Evolutionary conservation across 2,329 filamentous ascomycete genomes (phyloP), one percentile per base, ranked within the genome.

Genomic region (Fusarium globosum): DNA sequence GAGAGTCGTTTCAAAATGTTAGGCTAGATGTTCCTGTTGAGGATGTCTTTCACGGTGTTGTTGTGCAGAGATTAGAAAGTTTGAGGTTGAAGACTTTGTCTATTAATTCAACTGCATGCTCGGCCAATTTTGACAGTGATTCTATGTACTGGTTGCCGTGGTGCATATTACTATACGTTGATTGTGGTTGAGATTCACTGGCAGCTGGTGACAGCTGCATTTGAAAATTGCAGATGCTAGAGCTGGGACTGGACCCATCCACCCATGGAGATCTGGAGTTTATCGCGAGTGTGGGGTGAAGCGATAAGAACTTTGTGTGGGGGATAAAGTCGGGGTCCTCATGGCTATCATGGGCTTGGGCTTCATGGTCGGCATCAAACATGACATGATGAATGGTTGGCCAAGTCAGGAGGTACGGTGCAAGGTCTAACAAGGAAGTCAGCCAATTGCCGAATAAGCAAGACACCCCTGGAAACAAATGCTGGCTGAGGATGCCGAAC

Each of bases 221-320:
- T 38, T n/a, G 46, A 38, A 26, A 63, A 23, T 41, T 57, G 35
- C 39, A 58, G 36, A 53, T 51, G 51, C 65, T 46, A 51, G 35
- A 48, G 41, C 20, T 30, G 23, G 56, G 43, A 57, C 66, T 64
- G 65, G 53, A 57, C 70, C 67, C 36, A 57, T 71, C 36, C 18
- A 60, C 63, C 36, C 18, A 60, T 38, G 48, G 57, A 46, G 61
- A 74, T 74, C 67, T 69, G 59, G 67, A 67, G 68, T 66, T 55
- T 68, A 62, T 68, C 60, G 60, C 38, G 53, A 57, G 62, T 76
- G 71, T 78, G 75, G 75, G 62, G 76, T 76, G 71, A 45, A 49
- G 59, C 61, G 56, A 72, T 61, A 72, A 72, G 76, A 62, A 63
- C 13, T 33, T 33, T 61, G 52, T 73, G 66, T 69, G 76, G 72